Percentiles rank a stretch among this genome's conserved stretches.
Evolutionary conservation across 768 basidiomycete species (phyloP).

Genomic region (Pleurotus eryngii): DNA sequence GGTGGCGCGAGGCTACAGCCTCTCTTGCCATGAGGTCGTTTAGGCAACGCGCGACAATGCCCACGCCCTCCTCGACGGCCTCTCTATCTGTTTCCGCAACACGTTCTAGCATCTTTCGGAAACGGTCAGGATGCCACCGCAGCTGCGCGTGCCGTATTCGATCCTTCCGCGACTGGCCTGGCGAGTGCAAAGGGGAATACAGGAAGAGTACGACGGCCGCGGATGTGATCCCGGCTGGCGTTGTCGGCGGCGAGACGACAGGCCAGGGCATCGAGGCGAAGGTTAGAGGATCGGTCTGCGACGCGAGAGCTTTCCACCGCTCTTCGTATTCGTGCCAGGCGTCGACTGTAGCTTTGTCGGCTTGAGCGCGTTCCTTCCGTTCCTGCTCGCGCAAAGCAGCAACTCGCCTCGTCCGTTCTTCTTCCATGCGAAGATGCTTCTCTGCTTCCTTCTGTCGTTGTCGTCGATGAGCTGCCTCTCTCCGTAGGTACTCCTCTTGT

Average conservation of each 20-base stretch:
- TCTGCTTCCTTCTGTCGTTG: slow-evolving; percentile 46
- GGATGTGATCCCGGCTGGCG: slow-evolving; percentile 47
- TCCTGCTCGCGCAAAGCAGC: slow-evolving; percentile 41
- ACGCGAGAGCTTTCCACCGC: slow-evolving; percentile 53
- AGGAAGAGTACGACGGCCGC: slow-evolving; percentile 59
- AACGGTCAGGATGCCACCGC: slow-evolving; percentile 82
- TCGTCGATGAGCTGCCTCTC: slow-evolving; percentile 46
- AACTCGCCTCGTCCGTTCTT: slow-evolving; percentile 39
- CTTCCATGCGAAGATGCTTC: slow-evolving; percentile 36
- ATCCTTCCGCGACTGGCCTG: slow-evolving; percentile 55
- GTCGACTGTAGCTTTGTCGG: slow-evolving; percentile 44
- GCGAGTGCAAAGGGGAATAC: slow-evolving; percentile 62
- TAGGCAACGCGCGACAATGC: slow-evolving; percentile 61
- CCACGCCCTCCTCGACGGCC: slow-evolving; percentile 59
- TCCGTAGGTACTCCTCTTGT: slow-evolving; percentile 52
- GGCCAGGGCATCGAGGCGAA: slow-evolving; percentile 79
- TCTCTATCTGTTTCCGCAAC: slow-evolving; percentile 50
- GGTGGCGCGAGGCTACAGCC: slow-evolving; percentile 15
- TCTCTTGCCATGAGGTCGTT: slow-evolving; percentile 58
- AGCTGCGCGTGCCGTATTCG: slow-evolving; percentile 64
- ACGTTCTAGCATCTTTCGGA: slow-evolving; percentile 51
- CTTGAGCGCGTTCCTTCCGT: slow-evolving; percentile 31
- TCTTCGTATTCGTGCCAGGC: slow-evolving; percentile 66
- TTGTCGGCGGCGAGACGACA: slow-evolving; percentile 36
- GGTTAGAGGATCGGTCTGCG: slow-evolving; percentile 42